phyloP scores from a whole-genome alignment of 2,329 filamentous ascomycete genomes.

The Cryphonectria japonica region DNA sequence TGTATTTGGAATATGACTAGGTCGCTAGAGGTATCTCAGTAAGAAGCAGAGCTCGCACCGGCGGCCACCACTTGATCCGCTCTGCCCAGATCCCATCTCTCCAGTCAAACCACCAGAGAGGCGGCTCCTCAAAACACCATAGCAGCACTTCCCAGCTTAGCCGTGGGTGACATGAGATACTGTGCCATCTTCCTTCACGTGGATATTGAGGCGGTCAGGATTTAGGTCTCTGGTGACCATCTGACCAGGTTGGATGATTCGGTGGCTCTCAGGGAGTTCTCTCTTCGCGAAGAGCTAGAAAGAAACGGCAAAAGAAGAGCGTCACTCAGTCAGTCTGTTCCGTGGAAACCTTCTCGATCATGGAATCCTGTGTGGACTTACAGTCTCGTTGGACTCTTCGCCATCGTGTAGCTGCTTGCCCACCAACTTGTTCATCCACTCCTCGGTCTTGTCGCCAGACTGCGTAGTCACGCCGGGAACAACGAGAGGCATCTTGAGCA shows the following conservation, averaged over 20 bases:
- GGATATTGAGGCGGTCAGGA: constrained; percentile 60
- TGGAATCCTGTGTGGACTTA: constrained; percentile 39
- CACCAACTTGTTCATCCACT: constrained; percentile 65
- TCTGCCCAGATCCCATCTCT: background rate
- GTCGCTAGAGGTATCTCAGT: background rate
- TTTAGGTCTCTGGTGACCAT: constrained; percentile 63
- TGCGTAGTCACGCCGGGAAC: constrained; percentile 59
- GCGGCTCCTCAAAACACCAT: background rate
- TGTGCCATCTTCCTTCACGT: constrained; percentile 62
- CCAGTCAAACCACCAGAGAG: background rate
- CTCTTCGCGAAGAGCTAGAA: constrained; percentile 61
- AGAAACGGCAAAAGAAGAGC: background rate
- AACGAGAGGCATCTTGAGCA: constrained; percentile 66
- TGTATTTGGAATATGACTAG: background rate
- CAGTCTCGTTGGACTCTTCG: constrained; percentile 53
- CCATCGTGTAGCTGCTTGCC: constrained; percentile 64
- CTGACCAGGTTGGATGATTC: constrained; percentile 59
- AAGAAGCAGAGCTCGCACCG: background rate
- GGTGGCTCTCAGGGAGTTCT: constrained; percentile 60
- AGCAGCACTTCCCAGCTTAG: constrained; percentile 36
- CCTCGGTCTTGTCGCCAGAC: constrained; percentile 51
- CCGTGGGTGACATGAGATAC: constrained; percentile 63
- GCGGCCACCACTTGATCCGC: background rate
- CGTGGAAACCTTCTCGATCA: background rate
- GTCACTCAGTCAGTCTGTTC: constrained; percentile 1